Evolutionary conservation across 2,329 filamentous ascomycete genomes (phyloP).

Genomic region (Trichophyton simii): DNA sequence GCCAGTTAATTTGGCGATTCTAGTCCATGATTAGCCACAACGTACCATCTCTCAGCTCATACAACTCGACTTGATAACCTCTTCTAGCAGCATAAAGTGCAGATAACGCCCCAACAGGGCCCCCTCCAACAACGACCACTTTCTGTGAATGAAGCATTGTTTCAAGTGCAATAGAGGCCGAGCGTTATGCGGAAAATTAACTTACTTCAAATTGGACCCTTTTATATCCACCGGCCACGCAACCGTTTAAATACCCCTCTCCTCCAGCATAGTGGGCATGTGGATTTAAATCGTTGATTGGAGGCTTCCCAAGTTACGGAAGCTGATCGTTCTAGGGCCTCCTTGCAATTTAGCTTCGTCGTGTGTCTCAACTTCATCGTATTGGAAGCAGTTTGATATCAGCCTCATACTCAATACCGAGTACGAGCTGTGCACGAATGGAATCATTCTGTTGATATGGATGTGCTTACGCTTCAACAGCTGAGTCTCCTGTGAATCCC

Average conservation of each 20-base stretch:
- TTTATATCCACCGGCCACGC: background rate
- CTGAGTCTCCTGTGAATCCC: too few species aligned
- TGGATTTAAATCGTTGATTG: background rate
- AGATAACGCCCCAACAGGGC: background rate
- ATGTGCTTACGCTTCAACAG: too few species aligned
- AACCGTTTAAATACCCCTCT: background rate
- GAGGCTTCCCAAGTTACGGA: background rate
- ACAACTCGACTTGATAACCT: background rate
- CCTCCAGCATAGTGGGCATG: background rate
- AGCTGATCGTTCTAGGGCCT: background rate
- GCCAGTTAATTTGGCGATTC: background rate
- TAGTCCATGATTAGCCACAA: background rate
- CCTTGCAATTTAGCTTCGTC: background rate
- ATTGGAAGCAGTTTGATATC: background rate
- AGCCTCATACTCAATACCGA: background rate
- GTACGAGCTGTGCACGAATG: background rate
- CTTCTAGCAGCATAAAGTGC: background rate
- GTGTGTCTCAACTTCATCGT: background rate
- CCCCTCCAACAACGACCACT: background rate
- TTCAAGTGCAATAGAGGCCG: background rate
- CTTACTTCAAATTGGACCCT: background rate
- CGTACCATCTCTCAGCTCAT: background rate
- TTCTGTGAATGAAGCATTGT: background rate
- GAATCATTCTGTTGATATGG: background rate
- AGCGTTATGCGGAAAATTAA: background rate